Evolutionary conservation across 2,329 filamentous ascomycete genomes (phyloP), one percentile per base, ranked within the genome.

Genomic region (Chaetoscypha palmicola): DNA sequence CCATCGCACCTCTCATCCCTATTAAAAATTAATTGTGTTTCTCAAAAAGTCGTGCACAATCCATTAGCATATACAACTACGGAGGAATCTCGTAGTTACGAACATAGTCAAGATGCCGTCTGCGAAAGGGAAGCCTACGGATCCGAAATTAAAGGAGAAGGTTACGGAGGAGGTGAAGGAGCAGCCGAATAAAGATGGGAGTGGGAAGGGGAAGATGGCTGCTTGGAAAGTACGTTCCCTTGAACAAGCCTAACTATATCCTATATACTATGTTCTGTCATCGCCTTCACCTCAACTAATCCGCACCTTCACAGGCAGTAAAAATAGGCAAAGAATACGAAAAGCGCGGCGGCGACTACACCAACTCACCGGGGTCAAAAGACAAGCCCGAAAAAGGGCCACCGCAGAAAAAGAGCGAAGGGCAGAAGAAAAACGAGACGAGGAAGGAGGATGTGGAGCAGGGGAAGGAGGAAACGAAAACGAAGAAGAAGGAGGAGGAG

Each of bases 131-230:
- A 71, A 68, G 47, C 66, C 66, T 9, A 69, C 67, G 4, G 66
- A 70, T 51, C 64, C 66, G 1, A 64, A 69, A 48, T 51, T 70
- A 33, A 62, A 64, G 38, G 66, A 69, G 54, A 59, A 68, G 52
- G 64, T 68, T 21, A 69, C 68, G 53, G 62, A 70, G 50, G 64
- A 69, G 11, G 59, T 69, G n/a, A 69, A 70, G 53, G 58, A 64
- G 38, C 61, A 69, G 46, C 57, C 65, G 4, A 69, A 70, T 43
- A 68, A 69, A 48, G 65, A 68, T 51, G 67, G 68, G 9, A 51
- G 62, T 23, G 68, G 68, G n/a, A 68, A 69, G 51, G 67, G 67
- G 3, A 61, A 69, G 52, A 67, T 66, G 68, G 65, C 65, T 39
- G 68, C 67, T 33, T 71, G 68, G 68, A 71, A 70, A 62, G 67